phyloP scores from a whole-genome alignment of 2,329 filamentous ascomycete species.

The Aspergillus sp. region DNA sequence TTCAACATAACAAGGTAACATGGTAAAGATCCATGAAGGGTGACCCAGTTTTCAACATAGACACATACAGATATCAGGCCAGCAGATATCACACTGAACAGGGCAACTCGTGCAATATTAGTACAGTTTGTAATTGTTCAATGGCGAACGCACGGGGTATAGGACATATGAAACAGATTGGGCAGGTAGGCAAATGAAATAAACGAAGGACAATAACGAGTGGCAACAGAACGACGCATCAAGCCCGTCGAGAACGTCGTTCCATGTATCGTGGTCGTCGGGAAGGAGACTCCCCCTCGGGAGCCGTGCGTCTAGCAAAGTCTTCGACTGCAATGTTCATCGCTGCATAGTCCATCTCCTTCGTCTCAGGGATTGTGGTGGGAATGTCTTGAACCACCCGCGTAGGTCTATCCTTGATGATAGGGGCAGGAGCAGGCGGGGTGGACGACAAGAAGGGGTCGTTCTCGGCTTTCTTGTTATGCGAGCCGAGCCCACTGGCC shows the following conservation, averaged over 20 bases:
- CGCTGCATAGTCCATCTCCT: conserved; percentile 4
- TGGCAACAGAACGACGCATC: background rate
- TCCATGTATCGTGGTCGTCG: conserved; percentile 32
- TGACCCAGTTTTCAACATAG: background rate
- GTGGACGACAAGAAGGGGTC: background rate
- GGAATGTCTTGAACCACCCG: background rate
- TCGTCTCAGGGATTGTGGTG: conserved; percentile 6
- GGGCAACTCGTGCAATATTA: conserved; percentile 2
- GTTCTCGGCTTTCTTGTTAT: conserved; percentile 16
- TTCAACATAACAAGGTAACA: too few species aligned
- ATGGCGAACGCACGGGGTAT: conserved; percentile 18
- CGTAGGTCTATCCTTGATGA: background rate
- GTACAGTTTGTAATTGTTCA: background rate
- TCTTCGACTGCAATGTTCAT: conserved; percentile 13
- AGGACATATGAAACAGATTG: conserved; percentile 11
- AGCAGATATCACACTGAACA: conserved; percentile 9
- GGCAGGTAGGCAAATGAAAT: background rate
- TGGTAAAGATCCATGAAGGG: background rate
- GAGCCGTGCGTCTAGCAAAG: conserved; percentile 11
- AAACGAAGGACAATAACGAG: background rate
- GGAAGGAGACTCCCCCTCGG: conserved; percentile 15
- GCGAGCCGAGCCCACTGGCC: conserved; percentile 22
- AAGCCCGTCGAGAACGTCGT: conserved; percentile 16
- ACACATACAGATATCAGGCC: conserved; percentile 13
- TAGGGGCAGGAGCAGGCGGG: background rate